Base-by-base conservation (phyloP, 768 basidiomycete species). In the Leucogyrophana mollusca region DNA sequence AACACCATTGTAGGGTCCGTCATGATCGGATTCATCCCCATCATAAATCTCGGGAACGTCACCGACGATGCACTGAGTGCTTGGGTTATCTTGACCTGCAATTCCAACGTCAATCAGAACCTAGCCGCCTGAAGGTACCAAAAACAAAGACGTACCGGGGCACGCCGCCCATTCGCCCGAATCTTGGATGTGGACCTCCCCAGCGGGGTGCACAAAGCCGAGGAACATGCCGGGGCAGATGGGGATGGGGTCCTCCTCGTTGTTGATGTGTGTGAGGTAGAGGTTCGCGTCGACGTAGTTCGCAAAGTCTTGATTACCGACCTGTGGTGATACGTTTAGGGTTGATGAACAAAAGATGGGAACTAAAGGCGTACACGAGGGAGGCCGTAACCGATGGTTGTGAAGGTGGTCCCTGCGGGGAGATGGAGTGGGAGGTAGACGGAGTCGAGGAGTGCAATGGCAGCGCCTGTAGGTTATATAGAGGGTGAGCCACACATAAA, bases 1-100 rank as follows among this genome's bases (percentile, higher is more conserved):
- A 14, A 72, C 56, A 20, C 69, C 67, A 34, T 67, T 56, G 47
- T 69, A 73, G 14, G 71, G 68, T 3, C 57, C 79, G 42, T 66
- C 55, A 52, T 83, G 82, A 46, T 82, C 71, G 9, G 51, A 36
- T 25, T 55, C 40, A 37, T 67, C 49, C 3, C 76, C 68, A 8
- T 58, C 61, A 5, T 80, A 69, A 36, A 84, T 65, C 39, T 68
- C 75, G 0, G 67, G 54, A 4, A 83, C 81, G 43, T 76, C 76
- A 2, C 81, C 83, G 16, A 72, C 71, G 7, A 58, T 70, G 61
- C 84, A 86, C 42, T 68, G 54, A 10, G 30, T 47, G 43, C 68
- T 73, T 9, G 70, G 49, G 56, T 83, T 83, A 50, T 85, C 82
- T 45, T 80, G 72, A 5, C 80, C 76, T 77, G 45, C 25, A 46